Evolutionary conservation across 2,329 filamentous ascomycete species (phyloP).

Genomic region (Calonectria multiphialidica): DNA sequence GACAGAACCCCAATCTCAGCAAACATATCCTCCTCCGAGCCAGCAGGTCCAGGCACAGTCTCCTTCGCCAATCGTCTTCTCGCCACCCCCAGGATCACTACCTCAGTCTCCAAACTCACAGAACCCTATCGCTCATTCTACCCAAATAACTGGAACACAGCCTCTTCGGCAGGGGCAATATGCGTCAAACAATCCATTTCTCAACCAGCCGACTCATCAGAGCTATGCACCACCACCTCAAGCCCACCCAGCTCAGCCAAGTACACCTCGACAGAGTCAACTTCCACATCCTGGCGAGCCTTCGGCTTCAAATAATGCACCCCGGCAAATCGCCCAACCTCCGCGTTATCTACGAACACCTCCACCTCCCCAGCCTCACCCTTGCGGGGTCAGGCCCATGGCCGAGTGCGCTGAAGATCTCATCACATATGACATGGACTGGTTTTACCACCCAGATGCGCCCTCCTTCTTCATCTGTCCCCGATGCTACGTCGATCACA

Average conservation of each 20-base stretch:
- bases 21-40: not conserved
- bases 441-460: conserved; percentile 51
- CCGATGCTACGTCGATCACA: conserved; percentile 52
- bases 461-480: conserved; percentile 52
- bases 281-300: not conserved
- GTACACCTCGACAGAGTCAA: not conserved
- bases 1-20: not conserved
- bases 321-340: not conserved
- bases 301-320: not conserved
- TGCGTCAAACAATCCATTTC: not conserved
- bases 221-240: not conserved
- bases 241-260: not conserved
- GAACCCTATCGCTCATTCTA: not conserved
- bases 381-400: conserved; percentile 32
- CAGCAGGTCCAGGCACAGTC: not conserved
- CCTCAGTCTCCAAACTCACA: not conserved
- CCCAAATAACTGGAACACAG: not conserved
- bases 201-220: not conserved
- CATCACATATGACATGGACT: conserved; percentile 47
- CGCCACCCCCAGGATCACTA: not conserved
- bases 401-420: conserved; percentile 45
- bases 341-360: conserved; percentile 30
- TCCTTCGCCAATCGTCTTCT: not conserved
- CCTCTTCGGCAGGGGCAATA: not conserved
- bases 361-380: conserved; percentile 23